These are phyloP conservation scores for Allium sativum DNA, from an alignment of 106 monocot genomes.

Conservation along the genomic window DNA sequence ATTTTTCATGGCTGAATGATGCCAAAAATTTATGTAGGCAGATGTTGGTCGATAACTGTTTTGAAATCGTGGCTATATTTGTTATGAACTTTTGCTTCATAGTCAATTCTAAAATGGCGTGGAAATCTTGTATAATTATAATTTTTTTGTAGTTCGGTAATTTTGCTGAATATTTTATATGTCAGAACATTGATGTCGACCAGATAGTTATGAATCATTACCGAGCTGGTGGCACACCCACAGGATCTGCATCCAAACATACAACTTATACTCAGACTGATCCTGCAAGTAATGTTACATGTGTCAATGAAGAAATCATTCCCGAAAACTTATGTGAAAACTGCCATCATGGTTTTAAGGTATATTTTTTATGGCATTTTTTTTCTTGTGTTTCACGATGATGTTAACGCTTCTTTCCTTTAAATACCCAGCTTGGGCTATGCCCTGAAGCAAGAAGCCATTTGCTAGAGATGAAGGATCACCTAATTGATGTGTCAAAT, in stretches of 20 bases:
- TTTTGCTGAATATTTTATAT: not conserved
- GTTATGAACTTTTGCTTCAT: not conserved
- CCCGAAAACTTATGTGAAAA: constrained; percentile 50
- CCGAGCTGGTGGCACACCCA: constrained; percentile 54
- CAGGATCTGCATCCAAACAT: constrained; percentile 33
- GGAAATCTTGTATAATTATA: not conserved
- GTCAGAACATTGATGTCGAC: constrained; percentile 88
- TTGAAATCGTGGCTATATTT: not conserved
- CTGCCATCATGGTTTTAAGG: constrained; percentile 66
- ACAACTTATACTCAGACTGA: constrained; percentile 27
- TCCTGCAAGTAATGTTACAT: constrained; percentile 1
- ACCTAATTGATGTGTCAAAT: constrained; percentile 69
- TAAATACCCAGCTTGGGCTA: constrained; percentile 53
- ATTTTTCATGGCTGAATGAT: not conserved
- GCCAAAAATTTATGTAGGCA: not conserved
- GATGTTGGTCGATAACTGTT: not conserved
- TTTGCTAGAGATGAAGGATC: constrained; percentile 83
- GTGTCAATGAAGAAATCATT: constrained; percentile 18
- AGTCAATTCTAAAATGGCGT: no score
- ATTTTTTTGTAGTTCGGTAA: not conserved
- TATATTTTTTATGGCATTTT: constrained; percentile 17
- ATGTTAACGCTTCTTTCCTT: constrained; percentile 5
- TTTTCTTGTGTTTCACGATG: not conserved
- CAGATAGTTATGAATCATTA: constrained; percentile 86
- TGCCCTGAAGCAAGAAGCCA: constrained; percentile 69